Conservation (phyloP, 306 rosid species). For the Citrullus colocynthis region DNA sequence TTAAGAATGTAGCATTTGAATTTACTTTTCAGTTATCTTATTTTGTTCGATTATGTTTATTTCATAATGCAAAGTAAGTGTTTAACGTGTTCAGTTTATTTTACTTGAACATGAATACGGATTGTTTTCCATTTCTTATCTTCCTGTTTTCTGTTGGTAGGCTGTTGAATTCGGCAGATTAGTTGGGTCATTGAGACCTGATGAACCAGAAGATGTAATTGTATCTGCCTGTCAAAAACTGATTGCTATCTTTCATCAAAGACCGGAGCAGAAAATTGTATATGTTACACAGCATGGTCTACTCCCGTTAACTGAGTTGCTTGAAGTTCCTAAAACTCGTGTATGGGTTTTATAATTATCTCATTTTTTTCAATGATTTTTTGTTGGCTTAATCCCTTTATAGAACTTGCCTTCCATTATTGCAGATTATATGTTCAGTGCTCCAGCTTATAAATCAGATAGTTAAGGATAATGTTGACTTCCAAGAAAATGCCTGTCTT, state of each 20-base stretch:
- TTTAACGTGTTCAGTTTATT: not conserved
- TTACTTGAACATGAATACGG: constrained; percentile 10
- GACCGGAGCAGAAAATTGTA: constrained; percentile 89
- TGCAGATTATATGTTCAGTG: constrained; percentile 88
- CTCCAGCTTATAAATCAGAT: constrained; percentile 94
- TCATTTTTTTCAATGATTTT: not conserved
- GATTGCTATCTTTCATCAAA: constrained; percentile 62
- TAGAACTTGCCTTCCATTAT: not conserved
- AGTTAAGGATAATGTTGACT: constrained; percentile 72
- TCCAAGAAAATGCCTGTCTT: constrained; percentile 94
- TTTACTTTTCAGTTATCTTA: not conserved
- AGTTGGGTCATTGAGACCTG: constrained; percentile 70
- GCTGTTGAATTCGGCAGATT: constrained; percentile 93
- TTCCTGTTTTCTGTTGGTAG: constrained; percentile 27
- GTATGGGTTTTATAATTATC: constrained; percentile 38
- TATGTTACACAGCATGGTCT: constrained; percentile 90
- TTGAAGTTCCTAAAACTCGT: constrained; percentile 75
- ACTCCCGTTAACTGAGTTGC: constrained; percentile 81
- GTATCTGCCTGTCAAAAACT: constrained; percentile 87
- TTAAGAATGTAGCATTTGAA: not conserved
- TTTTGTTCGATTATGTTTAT: not conserved
- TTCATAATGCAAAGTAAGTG: not conserved
- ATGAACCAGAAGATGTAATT: constrained; percentile 79
- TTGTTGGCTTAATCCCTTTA: not conserved
- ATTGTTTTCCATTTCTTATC: constrained; percentile 3